Conservation (phyloP, 768 basidiomycete species). For the Termitomyces eurrhizus region DNA sequence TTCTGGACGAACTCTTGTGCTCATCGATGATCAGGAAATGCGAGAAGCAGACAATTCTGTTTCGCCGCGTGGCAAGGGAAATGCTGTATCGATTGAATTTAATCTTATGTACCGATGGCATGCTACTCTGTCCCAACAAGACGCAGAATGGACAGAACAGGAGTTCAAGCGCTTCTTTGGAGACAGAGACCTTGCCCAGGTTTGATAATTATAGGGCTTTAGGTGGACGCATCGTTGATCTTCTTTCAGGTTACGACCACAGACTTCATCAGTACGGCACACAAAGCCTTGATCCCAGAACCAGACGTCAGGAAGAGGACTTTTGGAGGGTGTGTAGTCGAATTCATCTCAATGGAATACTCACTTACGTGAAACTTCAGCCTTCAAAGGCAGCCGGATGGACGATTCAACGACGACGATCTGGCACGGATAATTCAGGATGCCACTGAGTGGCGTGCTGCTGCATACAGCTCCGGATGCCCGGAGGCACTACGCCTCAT, state of each 20-base stretch:
- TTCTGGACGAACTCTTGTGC: not conserved
- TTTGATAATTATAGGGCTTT: constrained; percentile 16
- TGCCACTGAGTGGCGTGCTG: constrained; percentile 55
- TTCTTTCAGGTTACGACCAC: constrained; percentile 26
- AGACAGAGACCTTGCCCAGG: constrained; percentile 35
- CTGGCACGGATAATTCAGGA: constrained; percentile 59
- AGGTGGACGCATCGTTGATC: not conserved
- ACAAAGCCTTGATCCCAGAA: constrained; percentile 24
- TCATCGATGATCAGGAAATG: constrained; percentile 34
- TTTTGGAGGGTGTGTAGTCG: constrained; percentile 43
- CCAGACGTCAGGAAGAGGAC: constrained; percentile 46
- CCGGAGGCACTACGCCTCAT: constrained; percentile 63
- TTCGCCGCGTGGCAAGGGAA: constrained; percentile 66
- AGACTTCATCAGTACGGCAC: constrained; percentile 35
- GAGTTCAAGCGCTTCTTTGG: constrained; percentile 43
- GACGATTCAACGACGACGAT: constrained; percentile 60
- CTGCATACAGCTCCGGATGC: constrained; percentile 67
- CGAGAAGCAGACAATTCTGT: constrained; percentile 50
- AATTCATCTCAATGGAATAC: too few relatives aligned
- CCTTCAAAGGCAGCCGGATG: constrained; percentile 44
- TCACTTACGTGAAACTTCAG: constrained; percentile 23
- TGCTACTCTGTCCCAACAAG: constrained; percentile 49
- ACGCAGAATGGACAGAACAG: constrained; percentile 51
- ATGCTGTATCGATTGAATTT: constrained; percentile 76
- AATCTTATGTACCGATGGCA: constrained; percentile 68